Conservation (phyloP, 345 rosid genomes). For the Boechera retrofracta region DNA sequence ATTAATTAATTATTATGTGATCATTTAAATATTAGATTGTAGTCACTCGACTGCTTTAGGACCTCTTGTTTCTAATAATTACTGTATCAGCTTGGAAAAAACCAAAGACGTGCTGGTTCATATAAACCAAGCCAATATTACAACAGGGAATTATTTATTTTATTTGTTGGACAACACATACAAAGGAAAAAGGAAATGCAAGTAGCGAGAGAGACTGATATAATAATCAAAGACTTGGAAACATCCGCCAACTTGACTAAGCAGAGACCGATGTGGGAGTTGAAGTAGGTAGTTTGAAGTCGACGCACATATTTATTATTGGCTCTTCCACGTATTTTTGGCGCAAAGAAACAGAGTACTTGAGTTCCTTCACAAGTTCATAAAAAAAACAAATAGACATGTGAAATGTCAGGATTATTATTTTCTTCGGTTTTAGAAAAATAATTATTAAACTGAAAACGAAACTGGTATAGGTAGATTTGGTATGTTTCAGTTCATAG, state of each 20-base stretch:
- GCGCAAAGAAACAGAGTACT: constrained; percentile 15
- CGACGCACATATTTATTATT: constrained; percentile 8
- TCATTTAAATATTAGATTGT: background rate
- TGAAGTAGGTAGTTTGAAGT: constrained; percentile 18
- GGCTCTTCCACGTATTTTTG: constrained; percentile 6
- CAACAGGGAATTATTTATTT: background rate
- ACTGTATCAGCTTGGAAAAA: background rate
- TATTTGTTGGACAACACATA: constrained; percentile 8
- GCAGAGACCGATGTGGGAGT: constrained; percentile 15
- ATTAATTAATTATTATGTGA: no score
- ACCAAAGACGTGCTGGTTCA: background rate
- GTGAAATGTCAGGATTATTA: background rate
- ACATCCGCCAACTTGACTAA: constrained; percentile 2
- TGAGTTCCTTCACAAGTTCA: constrained; percentile 2
- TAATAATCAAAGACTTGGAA: background rate
- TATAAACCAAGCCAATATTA: background rate
- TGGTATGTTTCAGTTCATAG: background rate
- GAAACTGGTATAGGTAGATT: background rate
- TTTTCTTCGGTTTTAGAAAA: background rate
- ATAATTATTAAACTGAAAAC: background rate
- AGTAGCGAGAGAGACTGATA: background rate
- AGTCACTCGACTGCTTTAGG: background rate
- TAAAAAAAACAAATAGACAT: background rate
- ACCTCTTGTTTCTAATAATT: background rate
- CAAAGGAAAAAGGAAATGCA: background rate